Evolutionary conservation across 2,329 filamentous ascomycete species (phyloP).

Genomic region (Akanthomyces lecanii): DNA sequence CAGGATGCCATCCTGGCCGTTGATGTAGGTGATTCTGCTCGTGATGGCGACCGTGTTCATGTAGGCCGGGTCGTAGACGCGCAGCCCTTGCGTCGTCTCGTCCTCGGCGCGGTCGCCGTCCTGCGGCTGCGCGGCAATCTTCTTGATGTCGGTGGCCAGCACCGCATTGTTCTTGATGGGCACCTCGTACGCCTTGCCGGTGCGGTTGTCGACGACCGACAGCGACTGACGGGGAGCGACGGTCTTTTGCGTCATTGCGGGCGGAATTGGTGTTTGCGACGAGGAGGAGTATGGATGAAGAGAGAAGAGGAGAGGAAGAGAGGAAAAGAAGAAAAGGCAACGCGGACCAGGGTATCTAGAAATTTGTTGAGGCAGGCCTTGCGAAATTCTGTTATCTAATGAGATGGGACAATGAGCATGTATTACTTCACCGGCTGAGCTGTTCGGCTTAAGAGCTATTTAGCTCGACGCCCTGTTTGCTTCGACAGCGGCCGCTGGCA

Average conservation of each 20-base stretch:
- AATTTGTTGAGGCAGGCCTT: background rate
- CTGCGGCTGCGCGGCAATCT: slow-evolving; percentile 37
- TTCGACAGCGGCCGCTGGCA: background rate
- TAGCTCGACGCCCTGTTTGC: background rate
- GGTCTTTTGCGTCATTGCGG: slow-evolving; percentile 16
- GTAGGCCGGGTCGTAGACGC: slow-evolving; percentile 48
- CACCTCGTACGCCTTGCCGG: slow-evolving; percentile 43
- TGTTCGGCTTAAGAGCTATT: background rate
- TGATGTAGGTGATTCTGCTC: slow-evolving; percentile 49
- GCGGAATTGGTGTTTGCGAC: background rate
- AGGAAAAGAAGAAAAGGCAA: background rate
- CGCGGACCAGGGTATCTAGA: background rate
- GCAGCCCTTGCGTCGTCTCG: slow-evolving; percentile 45
- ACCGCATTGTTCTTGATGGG: slow-evolving; percentile 47
- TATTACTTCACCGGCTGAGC: slow-evolving; percentile 5
- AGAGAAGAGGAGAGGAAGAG: background rate
- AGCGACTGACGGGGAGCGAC: slow-evolving; percentile 28
- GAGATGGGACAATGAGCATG: slow-evolving; percentile 1
- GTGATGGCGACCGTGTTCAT: slow-evolving; percentile 50
- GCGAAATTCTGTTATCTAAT: background rate
- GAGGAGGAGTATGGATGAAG: background rate
- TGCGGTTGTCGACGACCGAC: slow-evolving; percentile 47
- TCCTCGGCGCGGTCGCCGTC: slow-evolving; percentile 38
- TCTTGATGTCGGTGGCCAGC: slow-evolving; percentile 48
- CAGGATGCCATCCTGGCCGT: slow-evolving; percentile 47